These are phyloP conservation scores for Turnera subulata DNA, from an alignment of 345 rosid species.

Conservation along the genomic window DNA sequence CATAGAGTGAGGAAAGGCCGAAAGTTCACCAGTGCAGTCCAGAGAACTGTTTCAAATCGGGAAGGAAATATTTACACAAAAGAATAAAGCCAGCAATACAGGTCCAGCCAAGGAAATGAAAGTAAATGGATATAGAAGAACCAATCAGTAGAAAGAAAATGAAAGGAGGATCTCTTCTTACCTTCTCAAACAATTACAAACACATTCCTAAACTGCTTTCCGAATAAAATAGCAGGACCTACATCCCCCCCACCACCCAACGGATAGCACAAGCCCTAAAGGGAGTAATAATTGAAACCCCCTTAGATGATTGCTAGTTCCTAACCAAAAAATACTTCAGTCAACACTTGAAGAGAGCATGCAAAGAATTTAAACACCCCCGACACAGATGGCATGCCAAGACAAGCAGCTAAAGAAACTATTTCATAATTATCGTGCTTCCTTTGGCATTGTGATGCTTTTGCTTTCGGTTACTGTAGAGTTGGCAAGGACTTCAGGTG, in stretches of 20 bases:
- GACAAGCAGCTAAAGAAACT: constrained; percentile 15
- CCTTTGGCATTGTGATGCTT: constrained; percentile 45
- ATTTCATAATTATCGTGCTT: constrained; percentile 23
- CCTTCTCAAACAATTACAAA: constrained; percentile 37
- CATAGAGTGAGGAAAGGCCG: too few species aligned
- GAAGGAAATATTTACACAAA: constrained; percentile 29
- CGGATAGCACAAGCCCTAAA: constrained; percentile 11
- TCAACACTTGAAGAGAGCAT: constrained; percentile 14
- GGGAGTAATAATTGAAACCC: constrained; percentile 21
- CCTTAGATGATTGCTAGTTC: constrained; percentile 5
- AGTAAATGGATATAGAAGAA: not conserved
- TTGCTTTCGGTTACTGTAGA: constrained; percentile 49
- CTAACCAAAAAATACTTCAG: constrained; percentile 15
- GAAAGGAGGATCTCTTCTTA: constrained; percentile 15
- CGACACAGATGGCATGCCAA: constrained; percentile 3
- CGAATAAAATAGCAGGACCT: not conserved
- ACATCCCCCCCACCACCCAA: constrained; percentile 16
- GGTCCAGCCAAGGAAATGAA: constrained; percentile 18
- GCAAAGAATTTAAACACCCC: constrained; percentile 8
- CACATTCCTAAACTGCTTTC: constrained; percentile 18
- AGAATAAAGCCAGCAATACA: constrained; percentile 34
- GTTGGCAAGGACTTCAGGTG: constrained; percentile 46
- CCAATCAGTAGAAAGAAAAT: constrained; percentile 1
- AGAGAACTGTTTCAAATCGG: not conserved
- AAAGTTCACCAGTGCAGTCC: too few species aligned